Conservation (phyloP, 331 rosid genomes). For the Stylosanthes scabra region DNA sequence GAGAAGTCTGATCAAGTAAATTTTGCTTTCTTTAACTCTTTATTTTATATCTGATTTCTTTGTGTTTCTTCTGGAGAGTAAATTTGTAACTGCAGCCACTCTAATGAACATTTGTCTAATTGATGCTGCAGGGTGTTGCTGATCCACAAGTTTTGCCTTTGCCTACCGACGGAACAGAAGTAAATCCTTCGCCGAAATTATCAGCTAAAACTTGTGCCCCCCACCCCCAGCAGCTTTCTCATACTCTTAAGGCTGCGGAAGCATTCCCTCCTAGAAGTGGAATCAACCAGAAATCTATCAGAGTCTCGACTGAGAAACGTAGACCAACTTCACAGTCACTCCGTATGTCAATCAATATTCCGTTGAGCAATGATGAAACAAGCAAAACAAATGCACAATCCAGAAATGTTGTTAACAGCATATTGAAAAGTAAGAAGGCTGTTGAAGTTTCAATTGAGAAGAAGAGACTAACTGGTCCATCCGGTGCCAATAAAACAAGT, state of each 20-base stretch:
- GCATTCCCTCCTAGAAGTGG: constrained; percentile 29
- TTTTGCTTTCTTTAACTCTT: background rate
- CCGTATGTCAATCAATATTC: constrained; percentile 57
- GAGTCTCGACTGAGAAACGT: constrained; percentile 47
- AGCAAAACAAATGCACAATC: constrained; percentile 41
- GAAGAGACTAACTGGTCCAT: constrained; percentile 43
- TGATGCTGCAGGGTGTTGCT: constrained; percentile 49
- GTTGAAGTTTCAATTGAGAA: constrained; percentile 42
- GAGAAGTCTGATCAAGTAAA: constrained; percentile 45
- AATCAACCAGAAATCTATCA: constrained; percentile 40
- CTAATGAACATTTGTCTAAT: constrained; percentile 9
- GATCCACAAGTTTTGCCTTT: constrained; percentile 43
- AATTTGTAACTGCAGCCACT: constrained; percentile 11
- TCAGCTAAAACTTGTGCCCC: constrained; percentile 39
- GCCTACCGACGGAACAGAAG: constrained; percentile 45
- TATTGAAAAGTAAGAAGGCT: constrained; percentile 49
- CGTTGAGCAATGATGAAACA: constrained; percentile 41
- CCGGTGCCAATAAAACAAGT: constrained; percentile 43
- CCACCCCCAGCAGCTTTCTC: constrained; percentile 50
- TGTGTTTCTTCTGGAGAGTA: constrained; percentile 21
- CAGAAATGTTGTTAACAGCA: constrained; percentile 33
- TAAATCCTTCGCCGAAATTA: constrained; percentile 48
- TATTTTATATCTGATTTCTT: constrained; percentile 13
- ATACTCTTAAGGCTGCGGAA: constrained; percentile 37
- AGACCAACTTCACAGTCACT: constrained; percentile 49